Base-by-base conservation (phyloP, 768 basidiomycete species). In the Amanita pseudoporphyria region DNA sequence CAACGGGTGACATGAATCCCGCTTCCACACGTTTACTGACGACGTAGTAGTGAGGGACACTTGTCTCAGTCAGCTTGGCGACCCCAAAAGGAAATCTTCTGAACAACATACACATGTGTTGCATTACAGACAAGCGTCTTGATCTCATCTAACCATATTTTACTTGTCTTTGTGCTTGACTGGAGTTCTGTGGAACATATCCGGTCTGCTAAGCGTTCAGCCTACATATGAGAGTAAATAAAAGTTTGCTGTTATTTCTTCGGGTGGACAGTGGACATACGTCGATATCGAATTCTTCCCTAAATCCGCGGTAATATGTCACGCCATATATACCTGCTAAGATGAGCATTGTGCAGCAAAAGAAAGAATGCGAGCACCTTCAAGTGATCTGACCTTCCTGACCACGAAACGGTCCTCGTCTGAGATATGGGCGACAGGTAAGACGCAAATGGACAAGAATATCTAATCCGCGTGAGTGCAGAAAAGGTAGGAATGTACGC, bases 21-120 rank as follows among this genome's bases (percentile, higher is more conserved):
- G 57, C 67, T 12, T 59, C 32, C 3, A 69, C 51, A n/a, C 60
- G 54, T 54, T 64, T 69, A 59, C 77, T 74, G 46, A 71, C 63
- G 32, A 82, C 72, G 46, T 77, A 67, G 50, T 82, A 82, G 58
- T 79, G 74, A 1, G 81, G 79, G 3, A 79, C 71, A 33, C 80
- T 82, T 40, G 3, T 53, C 1, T 19, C n/a, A 5, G 9, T 49
- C 7, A 49, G 19, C 7, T n/a, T 26, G 16, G 14, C n/a, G n/a
- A 14, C 9, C n/a, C 19, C 9, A 22, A 12, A 24, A 32, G n/a
- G 7, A 28, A 3, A 28, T 13, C 13, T 28, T 19, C 14, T 26
- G 30, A 36, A 24, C 47, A 3, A 62, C 78, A 28, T 54, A 84
- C 81, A 84, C 73, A 54, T 83, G 80, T 0, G 81, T 80, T 1